These are phyloP conservation scores for Myxozyma geophila DNA, from an alignment of 805 yeast species.

Conservation along the genomic window DNA sequence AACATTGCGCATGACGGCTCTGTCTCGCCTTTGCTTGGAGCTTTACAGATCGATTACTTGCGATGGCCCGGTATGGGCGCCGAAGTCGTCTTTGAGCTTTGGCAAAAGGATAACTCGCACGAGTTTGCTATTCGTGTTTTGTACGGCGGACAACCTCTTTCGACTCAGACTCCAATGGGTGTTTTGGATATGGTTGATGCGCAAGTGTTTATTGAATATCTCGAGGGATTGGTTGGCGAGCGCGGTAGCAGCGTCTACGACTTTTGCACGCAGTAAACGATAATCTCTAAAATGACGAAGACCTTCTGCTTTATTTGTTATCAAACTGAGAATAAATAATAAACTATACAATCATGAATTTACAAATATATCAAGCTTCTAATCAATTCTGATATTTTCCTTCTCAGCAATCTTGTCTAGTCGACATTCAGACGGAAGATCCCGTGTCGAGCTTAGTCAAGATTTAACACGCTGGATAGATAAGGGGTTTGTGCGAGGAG, in stretches of 20 bases:
- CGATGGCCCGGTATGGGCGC: constrained; percentile 59
- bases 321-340: too few relatives aligned
- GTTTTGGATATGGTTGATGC: constrained; percentile 23
- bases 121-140: constrained; percentile 47
- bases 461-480: too few relatives aligned
- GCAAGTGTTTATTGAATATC: constrained; percentile 20
- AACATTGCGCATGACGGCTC: constrained; percentile 54
- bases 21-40: constrained; percentile 45
- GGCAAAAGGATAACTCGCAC: constrained; percentile 39
- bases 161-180: constrained; percentile 25
- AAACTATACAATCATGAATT: too few relatives aligned
- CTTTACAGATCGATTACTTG: constrained; percentile 46
- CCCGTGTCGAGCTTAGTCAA: too few relatives aligned
- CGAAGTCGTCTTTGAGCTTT: constrained; percentile 50
- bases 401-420: too few relatives aligned
- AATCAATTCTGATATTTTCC: too few relatives aligned
- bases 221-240: constrained; percentile 19
- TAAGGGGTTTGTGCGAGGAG: too few relatives aligned
- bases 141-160: constrained; percentile 43
- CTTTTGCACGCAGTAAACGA: constrained; percentile 14
- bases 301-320: too few relatives aligned
- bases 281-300: neutral
- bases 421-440: too few relatives aligned
- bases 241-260: constrained; percentile 15
- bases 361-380: too few relatives aligned